Evolutionary conservation across 805 yeast species (phyloP).

Genomic region (Lipomyces chichibuensis): DNA sequence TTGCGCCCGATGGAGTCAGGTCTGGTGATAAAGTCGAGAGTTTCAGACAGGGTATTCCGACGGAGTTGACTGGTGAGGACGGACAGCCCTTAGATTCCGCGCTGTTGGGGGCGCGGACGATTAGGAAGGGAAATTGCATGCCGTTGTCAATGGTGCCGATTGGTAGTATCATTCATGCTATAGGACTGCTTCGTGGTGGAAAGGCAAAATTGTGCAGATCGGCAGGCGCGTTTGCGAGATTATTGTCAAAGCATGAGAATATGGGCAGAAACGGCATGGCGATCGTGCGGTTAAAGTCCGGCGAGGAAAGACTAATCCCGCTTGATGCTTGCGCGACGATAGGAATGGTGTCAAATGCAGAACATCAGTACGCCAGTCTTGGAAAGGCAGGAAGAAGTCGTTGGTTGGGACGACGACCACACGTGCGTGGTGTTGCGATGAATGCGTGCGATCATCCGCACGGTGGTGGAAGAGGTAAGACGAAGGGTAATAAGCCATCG

Average conservation of each 20-base stretch:
- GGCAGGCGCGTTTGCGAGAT: constrained; percentile 92
- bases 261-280: constrained; percentile 56
- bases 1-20: constrained; percentile 91
- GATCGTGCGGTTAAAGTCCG: constrained; percentile 78
- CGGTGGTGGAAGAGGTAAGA: constrained; percentile 99
- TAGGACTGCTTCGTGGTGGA: constrained; percentile 76
- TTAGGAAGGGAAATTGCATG: constrained; percentile 91
- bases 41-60: constrained; percentile 85
- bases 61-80: constrained; percentile 69
- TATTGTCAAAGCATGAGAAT: constrained; percentile 75
- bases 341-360: constrained; percentile 90
- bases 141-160: constrained; percentile 93
- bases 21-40: constrained; percentile 90
- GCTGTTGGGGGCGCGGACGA: constrained; percentile 78
- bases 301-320: constrained; percentile 90
- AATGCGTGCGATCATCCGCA: constrained; percentile 97
- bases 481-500: constrained; percentile 91
- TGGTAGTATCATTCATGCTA: constrained; percentile 85
- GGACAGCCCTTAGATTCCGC: constrained; percentile 87
- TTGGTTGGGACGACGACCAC: constrained; percentile 90
- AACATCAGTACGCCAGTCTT: constrained; percentile 82
- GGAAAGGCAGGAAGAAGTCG: constrained; percentile 98
- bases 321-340: constrained; percentile 89
- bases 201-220: constrained; percentile 88
- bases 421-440: constrained; percentile 97